phyloP scores from a whole-genome alignment of 768 basidiomycete genomes.

The Lactarius sp. region DNA sequence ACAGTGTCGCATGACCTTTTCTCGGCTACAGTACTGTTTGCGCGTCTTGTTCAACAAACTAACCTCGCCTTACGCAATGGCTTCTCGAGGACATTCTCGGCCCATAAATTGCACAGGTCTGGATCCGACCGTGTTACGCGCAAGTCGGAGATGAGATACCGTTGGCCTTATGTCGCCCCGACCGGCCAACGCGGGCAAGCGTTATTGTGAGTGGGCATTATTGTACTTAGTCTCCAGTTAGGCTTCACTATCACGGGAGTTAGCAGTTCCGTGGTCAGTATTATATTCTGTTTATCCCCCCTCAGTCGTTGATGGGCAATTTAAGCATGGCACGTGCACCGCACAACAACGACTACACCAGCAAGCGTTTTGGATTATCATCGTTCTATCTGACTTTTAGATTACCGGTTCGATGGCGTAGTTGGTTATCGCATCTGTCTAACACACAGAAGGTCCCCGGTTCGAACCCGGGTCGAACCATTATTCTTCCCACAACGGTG shows the following conservation, averaged over 20 bases:
- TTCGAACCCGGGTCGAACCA: slow-evolving; percentile 28
- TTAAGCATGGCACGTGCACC: background rate
- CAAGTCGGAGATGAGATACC: background rate
- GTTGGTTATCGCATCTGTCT: slow-evolving; percentile 78
- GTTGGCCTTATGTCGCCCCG: background rate
- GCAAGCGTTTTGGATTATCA: background rate
- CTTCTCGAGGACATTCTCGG: background rate
- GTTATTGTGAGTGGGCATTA: background rate
- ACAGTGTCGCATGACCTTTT: background rate
- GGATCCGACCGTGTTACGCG: background rate
- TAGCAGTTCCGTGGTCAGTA: background rate
- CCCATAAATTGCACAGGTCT: background rate
- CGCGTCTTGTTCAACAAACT: background rate
- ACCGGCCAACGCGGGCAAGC: background rate
- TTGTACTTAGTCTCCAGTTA: background rate
- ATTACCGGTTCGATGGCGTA: slow-evolving; percentile 53
- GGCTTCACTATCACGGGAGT: background rate
- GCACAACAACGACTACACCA: no score
- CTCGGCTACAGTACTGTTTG: background rate
- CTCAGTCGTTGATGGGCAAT: background rate
- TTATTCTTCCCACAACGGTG: background rate
- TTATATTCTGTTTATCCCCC: background rate
- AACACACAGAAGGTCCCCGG: slow-evolving; percentile 39
- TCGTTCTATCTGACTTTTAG: background rate
- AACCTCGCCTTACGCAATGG: background rate